Conservation (phyloP, 257 asterid species). For the Lithospermum erythrorhizon region DNA sequence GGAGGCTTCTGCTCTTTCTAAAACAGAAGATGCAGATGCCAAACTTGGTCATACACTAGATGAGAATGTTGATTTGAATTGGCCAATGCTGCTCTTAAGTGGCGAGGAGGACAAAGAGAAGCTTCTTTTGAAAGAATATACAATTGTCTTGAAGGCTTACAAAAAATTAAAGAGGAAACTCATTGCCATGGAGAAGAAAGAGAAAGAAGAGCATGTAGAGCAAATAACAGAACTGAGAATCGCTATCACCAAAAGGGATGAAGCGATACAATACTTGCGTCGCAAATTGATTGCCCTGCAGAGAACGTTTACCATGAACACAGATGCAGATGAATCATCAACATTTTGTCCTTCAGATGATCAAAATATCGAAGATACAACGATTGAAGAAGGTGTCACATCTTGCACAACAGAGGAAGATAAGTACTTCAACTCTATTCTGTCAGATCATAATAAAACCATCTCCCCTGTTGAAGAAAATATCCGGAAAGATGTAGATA, state of each 20-base stretch:
- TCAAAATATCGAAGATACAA: conserved; percentile 15
- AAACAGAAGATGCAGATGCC: conserved; percentile 9
- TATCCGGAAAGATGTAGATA: conserved; percentile 33
- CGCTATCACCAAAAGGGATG: conserved; percentile 49
- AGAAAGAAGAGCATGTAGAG: conserved; percentile 51
- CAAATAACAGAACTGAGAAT: conserved; percentile 55
- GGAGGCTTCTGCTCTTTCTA: conserved; percentile 1
- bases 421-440: too few species aligned
- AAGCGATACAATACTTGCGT: conserved; percentile 45
- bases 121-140: conserved; percentile 59
- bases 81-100: conserved; percentile 65
- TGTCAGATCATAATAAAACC: conserved; percentile 17
- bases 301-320: conserved; percentile 11
- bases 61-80: conserved; percentile 31
- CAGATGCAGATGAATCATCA: conserved; percentile 5
- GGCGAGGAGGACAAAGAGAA: conserved; percentile 74
- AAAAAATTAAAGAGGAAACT: conserved; percentile 67
- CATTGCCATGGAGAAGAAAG: conserved; percentile 49
- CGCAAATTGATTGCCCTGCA: conserved; percentile 23
- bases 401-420: too few species aligned
- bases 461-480: conserved; percentile 33
- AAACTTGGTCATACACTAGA: conserved; percentile 11
- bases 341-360: conserved; percentile 7
- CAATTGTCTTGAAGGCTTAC: conserved; percentile 55
- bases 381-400: too few species aligned